These are phyloP conservation scores for Parsonsia alboflavescens DNA, from an alignment of 257 asterid species.

Conservation along the genomic window DNA sequence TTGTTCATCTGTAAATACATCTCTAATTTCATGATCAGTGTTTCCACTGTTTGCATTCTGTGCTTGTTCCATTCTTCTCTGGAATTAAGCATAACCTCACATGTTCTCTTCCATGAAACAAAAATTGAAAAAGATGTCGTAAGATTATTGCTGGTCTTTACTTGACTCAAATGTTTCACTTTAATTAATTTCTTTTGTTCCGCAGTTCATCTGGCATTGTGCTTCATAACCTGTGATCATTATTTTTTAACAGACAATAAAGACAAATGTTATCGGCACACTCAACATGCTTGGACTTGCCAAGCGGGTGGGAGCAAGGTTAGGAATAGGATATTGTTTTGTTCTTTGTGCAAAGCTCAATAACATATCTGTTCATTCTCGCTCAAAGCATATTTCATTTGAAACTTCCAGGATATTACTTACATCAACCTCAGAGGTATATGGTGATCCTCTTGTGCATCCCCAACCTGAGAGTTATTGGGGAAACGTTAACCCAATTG, in stretches of 20 bases:
- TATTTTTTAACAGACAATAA: slow-evolving; percentile 59
- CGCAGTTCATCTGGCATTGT: neutral
- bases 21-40: neutral
- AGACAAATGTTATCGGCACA: slow-evolving; percentile 94
- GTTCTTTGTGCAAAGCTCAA: neutral
- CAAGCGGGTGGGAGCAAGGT: slow-evolving; percentile 96
- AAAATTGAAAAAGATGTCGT: neutral
- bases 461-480: slow-evolving; percentile 89
- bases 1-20: neutral
- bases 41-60: neutral
- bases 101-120: neutral
- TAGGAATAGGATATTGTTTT: slow-evolving; percentile 11
- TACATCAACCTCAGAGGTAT: slow-evolving; percentile 94
- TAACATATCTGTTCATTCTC: neutral
- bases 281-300: slow-evolving; percentile 97
- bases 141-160: neutral
- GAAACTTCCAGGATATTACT: slow-evolving; percentile 60
- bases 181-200: neutral
- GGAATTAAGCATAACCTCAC: neutral
- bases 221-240: neutral
- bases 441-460: slow-evolving; percentile 94
- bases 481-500: slow-evolving; percentile 98
- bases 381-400: slow-evolving; percentile 9
- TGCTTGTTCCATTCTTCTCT: neutral
- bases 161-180: neutral